Evolutionary conservation across 2,329 filamentous ascomycete species (phyloP).

Genomic region (Talaromyces piceae): DNA sequence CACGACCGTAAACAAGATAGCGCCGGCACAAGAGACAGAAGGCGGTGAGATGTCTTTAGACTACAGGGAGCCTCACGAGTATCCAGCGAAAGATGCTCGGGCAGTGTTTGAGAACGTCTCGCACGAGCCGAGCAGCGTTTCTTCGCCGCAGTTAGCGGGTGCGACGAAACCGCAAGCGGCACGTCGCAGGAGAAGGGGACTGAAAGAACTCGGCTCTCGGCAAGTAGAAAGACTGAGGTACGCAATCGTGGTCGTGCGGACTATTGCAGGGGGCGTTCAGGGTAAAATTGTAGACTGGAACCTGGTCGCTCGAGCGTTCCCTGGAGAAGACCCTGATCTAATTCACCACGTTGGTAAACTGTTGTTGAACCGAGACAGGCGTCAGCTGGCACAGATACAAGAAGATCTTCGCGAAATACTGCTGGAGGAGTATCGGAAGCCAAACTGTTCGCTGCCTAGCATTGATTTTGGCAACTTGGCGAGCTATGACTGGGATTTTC

Average conservation of each 20-base stretch:
- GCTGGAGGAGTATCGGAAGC: slow-evolving; percentile 37
- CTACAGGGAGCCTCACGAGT: not conserved
- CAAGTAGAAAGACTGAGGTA: slow-evolving; percentile 31
- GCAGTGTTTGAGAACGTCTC: not conserved
- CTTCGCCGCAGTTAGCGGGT: not conserved
- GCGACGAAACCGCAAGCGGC: not conserved
- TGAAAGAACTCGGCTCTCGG: slow-evolving; percentile 19
- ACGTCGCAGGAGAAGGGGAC: slow-evolving; percentile 17
- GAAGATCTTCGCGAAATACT: slow-evolving; percentile 41
- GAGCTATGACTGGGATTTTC: slow-evolving; percentile 39
- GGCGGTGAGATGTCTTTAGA: not conserved
- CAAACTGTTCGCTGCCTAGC: slow-evolving; percentile 29
- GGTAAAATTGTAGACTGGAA: slow-evolving; percentile 38
- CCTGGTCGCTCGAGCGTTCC: slow-evolving; percentile 37
- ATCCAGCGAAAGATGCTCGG: not conserved
- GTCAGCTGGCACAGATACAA: slow-evolving; percentile 38
- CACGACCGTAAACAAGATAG: not conserved
- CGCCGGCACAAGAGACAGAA: not conserved
- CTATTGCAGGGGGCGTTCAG: slow-evolving; percentile 38
- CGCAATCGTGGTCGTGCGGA: slow-evolving; percentile 38
- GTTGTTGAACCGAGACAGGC: slow-evolving; percentile 29
- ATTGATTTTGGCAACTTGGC: slow-evolving; percentile 39
- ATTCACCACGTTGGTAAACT: slow-evolving; percentile 32
- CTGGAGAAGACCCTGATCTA: slow-evolving; percentile 29
- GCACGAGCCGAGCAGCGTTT: not conserved